Base-by-base conservation (phyloP, 345 rosid genomes). In the Euphorbia tirucalli region DNA sequence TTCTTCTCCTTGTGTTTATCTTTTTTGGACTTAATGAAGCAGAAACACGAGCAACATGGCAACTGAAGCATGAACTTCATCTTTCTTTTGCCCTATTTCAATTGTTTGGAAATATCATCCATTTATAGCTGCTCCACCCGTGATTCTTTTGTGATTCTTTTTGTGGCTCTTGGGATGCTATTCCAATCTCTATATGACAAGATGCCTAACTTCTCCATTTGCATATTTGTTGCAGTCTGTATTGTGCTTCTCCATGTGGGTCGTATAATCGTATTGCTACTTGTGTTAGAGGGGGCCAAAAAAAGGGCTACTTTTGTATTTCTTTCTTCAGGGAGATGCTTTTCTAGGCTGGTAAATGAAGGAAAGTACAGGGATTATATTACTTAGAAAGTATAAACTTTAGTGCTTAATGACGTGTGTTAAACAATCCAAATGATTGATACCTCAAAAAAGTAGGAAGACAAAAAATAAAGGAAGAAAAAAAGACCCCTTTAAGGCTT, bases 31-130 rank as follows among this genome's bases (percentile, higher is more conserved):
- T 82, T 80, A 76, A 79, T 37, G 79, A 75, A 78, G 80, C 85
- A 82, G 87, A 86, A 84, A 64, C 86, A 84, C 11, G 85, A 74
- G 76, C 85, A 82, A 7, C 85, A 74, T 49, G 81, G 85, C 71
- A 85, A 58, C 69, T 82, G 76, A 61, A 79, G 48, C 79, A 79
- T 44, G 79, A 83, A 74, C 88, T 83, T 83, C 86, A 80, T 86
- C 48, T 74, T 46, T 46, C 74, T 68, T 74, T 50, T 28, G 15
- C 27, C n/a, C 27, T 78, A 65, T 67, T 62, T 78, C 37, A 35
- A 68, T 65, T 69, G 52, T 62, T 59, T 24, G 57, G 55, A 39
- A 71, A 68, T 61, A 25, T 25, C 25, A 55, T 58, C 7, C 75
- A 71, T 77, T 73, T 71, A 74, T 62, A 72, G 58, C 67, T 75